These are phyloP conservation scores for Boletus coccyginus DNA, from an alignment of 768 basidiomycete genomes.

Conservation along the genomic window DNA sequence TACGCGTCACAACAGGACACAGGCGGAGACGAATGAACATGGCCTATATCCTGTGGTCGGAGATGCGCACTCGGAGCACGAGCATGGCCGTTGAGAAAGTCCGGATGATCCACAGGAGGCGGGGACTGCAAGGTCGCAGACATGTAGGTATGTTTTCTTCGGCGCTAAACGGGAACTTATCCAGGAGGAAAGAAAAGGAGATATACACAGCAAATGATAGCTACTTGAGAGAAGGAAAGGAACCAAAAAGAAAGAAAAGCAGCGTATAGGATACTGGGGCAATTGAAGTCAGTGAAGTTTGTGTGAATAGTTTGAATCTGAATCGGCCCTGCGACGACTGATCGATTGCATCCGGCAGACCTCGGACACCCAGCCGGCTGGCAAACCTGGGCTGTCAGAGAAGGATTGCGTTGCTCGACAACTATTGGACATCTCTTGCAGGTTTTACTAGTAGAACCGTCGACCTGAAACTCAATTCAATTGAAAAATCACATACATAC, in stretches of 20 bases:
- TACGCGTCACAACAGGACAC: constrained; percentile 43
- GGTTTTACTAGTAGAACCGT: neutral
- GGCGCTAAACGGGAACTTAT: constrained; percentile 4
- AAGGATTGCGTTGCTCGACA: neutral
- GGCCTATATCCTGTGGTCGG: constrained; percentile 3
- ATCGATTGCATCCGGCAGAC: constrained; percentile 12
- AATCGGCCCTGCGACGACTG: constrained; percentile 6
- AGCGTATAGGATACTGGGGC: constrained; percentile 5
- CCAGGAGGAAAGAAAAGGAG: constrained; percentile 1
- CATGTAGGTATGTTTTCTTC: constrained; percentile 18
- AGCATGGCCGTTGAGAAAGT: constrained; percentile 13
- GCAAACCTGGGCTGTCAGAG: neutral
- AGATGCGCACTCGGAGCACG: neutral
- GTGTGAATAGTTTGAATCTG: constrained; percentile 12
- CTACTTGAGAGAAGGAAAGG: constrained; percentile 8
- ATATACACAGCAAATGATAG: constrained; percentile 21
- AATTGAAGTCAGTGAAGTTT: neutral
- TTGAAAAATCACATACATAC: neutral
- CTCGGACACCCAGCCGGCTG: constrained; percentile 8
- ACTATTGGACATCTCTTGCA: neutral
- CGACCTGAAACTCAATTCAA: neutral
- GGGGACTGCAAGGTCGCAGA: constrained; percentile 13
- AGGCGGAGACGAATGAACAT: constrained; percentile 9
- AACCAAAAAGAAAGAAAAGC: constrained; percentile 19
- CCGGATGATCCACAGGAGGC: neutral